phyloP scores from a whole-genome alignment of 768 basidiomycete genomes.

The Pleurotus platypus region DNA sequence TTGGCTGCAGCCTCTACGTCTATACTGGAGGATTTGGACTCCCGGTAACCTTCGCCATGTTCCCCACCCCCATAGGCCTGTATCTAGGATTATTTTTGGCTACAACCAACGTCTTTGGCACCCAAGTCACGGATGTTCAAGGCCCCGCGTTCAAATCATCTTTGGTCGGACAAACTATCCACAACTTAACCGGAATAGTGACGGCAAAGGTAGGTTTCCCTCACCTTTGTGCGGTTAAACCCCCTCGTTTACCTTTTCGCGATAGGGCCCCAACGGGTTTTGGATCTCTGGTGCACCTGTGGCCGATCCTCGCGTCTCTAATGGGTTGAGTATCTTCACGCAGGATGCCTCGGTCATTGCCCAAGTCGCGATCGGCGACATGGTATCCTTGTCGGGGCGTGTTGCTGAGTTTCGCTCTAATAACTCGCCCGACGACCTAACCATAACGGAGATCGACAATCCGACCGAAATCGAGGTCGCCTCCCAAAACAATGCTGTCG shows the following conservation, averaged over 20 bases:
- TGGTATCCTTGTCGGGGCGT: conserved; percentile 39
- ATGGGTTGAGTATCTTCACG: conserved; percentile 49
- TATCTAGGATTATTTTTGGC: no score
- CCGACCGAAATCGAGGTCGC: conserved; percentile 40
- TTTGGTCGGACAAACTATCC: conserved; percentile 37
- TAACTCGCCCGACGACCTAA: conserved; percentile 37
- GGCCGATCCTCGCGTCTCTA: conserved; percentile 43
- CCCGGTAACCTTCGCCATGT: no score
- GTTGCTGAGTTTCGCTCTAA: conserved; percentile 48
- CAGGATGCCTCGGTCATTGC: conserved; percentile 29
- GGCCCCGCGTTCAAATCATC: conserved; percentile 45
- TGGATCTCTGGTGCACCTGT: conserved; percentile 44
- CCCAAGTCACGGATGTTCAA: conserved; percentile 44
- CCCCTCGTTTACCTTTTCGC: background rate
- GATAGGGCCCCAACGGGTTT: conserved; percentile 42
- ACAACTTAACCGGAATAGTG: conserved; percentile 46
- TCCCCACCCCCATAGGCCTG: no score
- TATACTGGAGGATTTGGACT: no score
- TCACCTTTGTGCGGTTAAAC: background rate
- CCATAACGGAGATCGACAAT: conserved; percentile 43
- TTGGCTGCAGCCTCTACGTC: no score
- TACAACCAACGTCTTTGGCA: no score
- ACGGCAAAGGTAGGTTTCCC: conserved; percentile 43
- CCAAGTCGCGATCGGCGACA: conserved; percentile 43
- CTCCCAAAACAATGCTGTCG: conserved; percentile 42